Percentiles rank a stretch among this genome's conserved stretches.
Evolutionary conservation across 1,284 basidiomycete species (phyloP).

Genomic region (Ceratobasidium sp.): DNA sequence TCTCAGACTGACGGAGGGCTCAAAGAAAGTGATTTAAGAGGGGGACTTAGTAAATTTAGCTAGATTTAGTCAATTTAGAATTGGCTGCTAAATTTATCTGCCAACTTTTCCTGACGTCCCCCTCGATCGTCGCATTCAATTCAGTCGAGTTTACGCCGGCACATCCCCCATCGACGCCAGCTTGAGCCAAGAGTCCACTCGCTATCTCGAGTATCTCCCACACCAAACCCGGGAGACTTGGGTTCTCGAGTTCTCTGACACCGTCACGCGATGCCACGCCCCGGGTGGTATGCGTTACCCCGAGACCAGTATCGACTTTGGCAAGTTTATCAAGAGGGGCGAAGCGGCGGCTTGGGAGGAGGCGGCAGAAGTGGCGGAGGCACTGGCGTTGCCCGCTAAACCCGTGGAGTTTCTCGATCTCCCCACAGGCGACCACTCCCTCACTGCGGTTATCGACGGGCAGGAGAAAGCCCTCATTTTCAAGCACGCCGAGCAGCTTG

Average conservation of each 20-base stretch:
- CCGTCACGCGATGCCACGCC: slow-evolving; percentile 13
- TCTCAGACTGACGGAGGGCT: no score
- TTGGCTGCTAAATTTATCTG: no score
- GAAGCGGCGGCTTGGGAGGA: no score
- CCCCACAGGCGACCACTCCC: no score
- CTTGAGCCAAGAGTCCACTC: slow-evolving; percentile 14
- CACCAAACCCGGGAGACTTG: background rate
- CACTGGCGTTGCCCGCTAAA: no score
- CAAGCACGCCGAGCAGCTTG: no score
- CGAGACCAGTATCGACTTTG: background rate
- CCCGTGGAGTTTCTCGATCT: no score
- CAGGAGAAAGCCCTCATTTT: no score
- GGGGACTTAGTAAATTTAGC: background rate
- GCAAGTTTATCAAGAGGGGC: background rate
- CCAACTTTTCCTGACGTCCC: no score
- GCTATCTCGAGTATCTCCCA: background rate
- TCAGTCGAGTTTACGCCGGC: background rate
- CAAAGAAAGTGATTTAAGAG: background rate
- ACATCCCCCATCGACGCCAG: background rate
- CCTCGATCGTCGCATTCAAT: background rate
- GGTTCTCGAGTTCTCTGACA: background rate
- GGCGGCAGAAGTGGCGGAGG: no score
- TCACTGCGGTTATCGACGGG: no score
- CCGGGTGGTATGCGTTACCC: background rate
- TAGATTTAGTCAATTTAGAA: background rate